A percentile compares a stretch with the other conserved stretches of the same genome.
Conservation (phyloP, 2,329 filamentous ascomycete genomes). For the Ophiognomonia clavigignenti-juglandacearum region DNA sequence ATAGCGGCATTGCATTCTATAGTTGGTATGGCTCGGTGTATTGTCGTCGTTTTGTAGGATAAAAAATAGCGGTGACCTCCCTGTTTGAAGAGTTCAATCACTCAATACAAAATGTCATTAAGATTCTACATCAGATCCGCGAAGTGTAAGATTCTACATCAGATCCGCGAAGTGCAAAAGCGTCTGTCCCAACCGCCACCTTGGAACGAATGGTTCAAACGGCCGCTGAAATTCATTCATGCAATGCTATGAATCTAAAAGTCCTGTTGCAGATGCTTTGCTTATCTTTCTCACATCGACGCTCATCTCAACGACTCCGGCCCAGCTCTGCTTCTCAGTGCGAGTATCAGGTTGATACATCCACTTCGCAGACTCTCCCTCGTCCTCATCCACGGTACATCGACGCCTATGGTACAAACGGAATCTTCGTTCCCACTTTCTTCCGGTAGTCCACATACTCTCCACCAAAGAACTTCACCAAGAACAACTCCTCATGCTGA, state of each 20-base stretch:
- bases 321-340: background rate
- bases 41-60: too few species aligned
- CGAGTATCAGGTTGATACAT: constrained; percentile 1
- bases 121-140: too few species aligned
- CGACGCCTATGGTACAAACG: constrained; percentile 55
- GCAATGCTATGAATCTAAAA: background rate
- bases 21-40: too few species aligned
- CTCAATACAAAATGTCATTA: too few species aligned
- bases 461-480: constrained; percentile 77
- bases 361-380: too few species aligned
- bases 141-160: too few species aligned
- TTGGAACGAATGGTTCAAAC: background rate
- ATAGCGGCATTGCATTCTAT: too few species aligned
- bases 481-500: constrained; percentile 67
- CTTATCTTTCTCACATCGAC: background rate
- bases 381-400: too few species aligned
- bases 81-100: too few species aligned
- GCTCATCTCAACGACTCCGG: background rate
- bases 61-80: too few species aligned
- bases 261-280: background rate
- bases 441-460: constrained; percentile 73
- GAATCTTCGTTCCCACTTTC: constrained; percentile 72
- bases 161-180: background rate
- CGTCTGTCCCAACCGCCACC: background rate
- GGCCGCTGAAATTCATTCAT: background rate